Conservation (phyloP, 179 eudicot species). For the Silene vulgaris region DNA sequence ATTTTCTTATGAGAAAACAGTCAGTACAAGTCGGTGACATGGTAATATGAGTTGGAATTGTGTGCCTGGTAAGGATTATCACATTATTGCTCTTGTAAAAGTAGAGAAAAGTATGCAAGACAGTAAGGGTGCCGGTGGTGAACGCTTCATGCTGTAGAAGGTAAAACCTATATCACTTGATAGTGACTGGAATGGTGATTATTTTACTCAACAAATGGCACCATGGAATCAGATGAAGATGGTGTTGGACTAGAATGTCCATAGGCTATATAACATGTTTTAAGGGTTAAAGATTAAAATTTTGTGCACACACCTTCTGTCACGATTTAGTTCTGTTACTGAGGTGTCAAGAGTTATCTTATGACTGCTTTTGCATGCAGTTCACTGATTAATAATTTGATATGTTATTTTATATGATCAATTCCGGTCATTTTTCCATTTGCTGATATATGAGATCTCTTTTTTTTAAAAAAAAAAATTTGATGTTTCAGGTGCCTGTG, state of each 20-base stretch:
- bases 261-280: background rate
- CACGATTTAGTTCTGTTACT: background rate
- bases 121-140: background rate
- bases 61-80: background rate
- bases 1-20: background rate
- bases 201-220: conserved; percentile 5
- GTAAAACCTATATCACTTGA: background rate
- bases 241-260: background rate
- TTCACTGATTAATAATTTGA: background rate
- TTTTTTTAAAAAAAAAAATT: background rate
- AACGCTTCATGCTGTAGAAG: background rate
- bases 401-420: background rate
- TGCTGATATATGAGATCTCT: conserved; percentile 1
- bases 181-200: background rate
- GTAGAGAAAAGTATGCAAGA: background rate
- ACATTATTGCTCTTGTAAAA: background rate
- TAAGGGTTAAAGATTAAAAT: background rate
- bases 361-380: conserved; percentile 7
- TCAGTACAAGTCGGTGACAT: background rate
- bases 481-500: conserved; percentile 75
- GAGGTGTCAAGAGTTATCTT: background rate
- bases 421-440: background rate
- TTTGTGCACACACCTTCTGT: background rate
- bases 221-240: background rate
- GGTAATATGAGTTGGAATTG: background rate